These are phyloP conservation scores for Aurantiochytrium sp. DNA, from an alignment of 108 stramenopile genomes.

Conservation along the genomic window DNA sequence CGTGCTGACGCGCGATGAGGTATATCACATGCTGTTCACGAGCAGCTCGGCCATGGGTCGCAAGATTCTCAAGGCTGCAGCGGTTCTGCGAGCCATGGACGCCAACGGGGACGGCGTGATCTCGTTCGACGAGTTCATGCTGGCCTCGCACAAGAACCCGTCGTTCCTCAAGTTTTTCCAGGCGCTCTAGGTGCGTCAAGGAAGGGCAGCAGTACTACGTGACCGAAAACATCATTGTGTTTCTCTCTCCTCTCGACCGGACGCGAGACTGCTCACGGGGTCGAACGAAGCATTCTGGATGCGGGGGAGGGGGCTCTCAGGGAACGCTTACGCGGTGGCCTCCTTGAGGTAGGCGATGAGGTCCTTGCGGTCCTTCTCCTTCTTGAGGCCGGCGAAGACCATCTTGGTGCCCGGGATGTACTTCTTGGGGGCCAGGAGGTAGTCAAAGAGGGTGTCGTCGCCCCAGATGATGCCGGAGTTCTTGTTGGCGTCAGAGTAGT, in stretches of 20 bases:
- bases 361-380: conserved; percentile 86
- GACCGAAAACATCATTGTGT: not conserved
- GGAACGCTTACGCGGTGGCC: conserved; percentile 47
- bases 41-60: not conserved
- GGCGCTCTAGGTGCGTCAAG: not conserved
- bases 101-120: not conserved
- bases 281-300: not conserved
- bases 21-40: not conserved
- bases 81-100: not conserved
- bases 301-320: not conserved
- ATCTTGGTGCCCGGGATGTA: conserved; percentile 99
- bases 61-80: not conserved
- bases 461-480: conserved; percentile 72
- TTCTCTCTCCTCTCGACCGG: too few species aligned
- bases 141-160: not conserved
- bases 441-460: conserved; percentile 92
- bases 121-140: not conserved
- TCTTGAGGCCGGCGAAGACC: conserved; percentile 99
- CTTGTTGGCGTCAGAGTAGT: conserved; percentile 95
- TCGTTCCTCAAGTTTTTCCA: not conserved
- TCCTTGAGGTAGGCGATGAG: conserved; percentile 98
- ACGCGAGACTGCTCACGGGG: too few species aligned
- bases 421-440: conserved; percentile 61
- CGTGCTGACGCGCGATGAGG: not conserved
- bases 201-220: not conserved